Evolutionary conservation across 2,329 filamentous ascomycete genomes (phyloP), one percentile per base, ranked within the genome.

Genomic region (Colletotrichum sp.): DNA sequence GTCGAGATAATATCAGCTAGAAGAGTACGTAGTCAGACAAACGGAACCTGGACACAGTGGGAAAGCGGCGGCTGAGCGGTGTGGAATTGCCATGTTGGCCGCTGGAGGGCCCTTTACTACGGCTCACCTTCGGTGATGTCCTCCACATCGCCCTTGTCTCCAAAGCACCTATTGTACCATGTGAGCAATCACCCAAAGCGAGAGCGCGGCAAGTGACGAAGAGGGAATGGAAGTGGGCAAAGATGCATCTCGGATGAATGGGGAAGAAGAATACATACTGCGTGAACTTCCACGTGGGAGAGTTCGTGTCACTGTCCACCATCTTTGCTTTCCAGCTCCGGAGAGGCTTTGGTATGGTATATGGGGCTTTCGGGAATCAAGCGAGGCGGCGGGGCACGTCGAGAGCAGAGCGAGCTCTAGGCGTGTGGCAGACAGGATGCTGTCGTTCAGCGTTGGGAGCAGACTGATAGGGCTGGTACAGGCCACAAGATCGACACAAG

Each of bases 271-370:
- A 64, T 59, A 91, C 95, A 87, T 95, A 98, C 96, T 99, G 96
- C 87, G 96, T 99, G 89, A 99, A 99, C 91, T 99, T 99, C 96
- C 96, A 99, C 88, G 96, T 99, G 85, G 96, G 96, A 89, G 95
- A 94, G 91, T 93, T 95, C 88, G 94, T 91, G 89, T 98, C 96
- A 90, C 94, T 94, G 92, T 98, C 96, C 90, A 97, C 96, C 96
- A 99, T 98, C 90, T 94, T 96, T 88, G 82, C 77, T 77, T 21
- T 69, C 71, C 78, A 74, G 69, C 39, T 71, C 44, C 39, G 69
- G 9, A 15, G 39, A 59, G 21, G 49, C 52, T 75, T 36, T 30
- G 26, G 15, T 44, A 44, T 44, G 36, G 32, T 49, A 26, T 60
- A 32, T 69, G 13, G 36, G 28, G 57, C n/a, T 62, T 52, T 49